These are phyloP conservation scores for Backusella australiensis DNA, from an alignment of 192 early-diverging fungal genomes.

Conservation along the genomic window DNA sequence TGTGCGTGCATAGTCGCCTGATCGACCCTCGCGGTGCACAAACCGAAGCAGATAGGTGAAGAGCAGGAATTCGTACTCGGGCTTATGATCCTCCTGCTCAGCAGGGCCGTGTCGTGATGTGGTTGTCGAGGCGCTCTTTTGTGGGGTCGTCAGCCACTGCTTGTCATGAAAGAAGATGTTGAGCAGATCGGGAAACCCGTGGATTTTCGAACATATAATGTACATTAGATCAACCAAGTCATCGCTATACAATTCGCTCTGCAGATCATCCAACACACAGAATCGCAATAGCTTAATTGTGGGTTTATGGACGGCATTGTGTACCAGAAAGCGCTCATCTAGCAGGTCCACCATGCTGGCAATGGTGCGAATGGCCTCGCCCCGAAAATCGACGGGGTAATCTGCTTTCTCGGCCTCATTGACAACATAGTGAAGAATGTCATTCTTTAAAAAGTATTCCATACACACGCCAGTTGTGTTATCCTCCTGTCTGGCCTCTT, in stretches of 20 bases:
- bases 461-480: conserved; percentile 79
- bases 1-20: conserved; percentile 84
- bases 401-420: conserved; percentile 70
- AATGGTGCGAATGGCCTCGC: conserved; percentile 76
- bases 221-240: conserved; percentile 73
- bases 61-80: conserved; percentile 78
- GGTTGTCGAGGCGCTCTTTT: conserved; percentile 33
- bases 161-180: conserved; percentile 77
- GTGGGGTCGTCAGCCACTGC: conserved; percentile 58
- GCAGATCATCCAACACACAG: conserved; percentile 56
- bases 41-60: conserved; percentile 88
- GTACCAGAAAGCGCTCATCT: conserved; percentile 87
- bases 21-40: conserved; percentile 85
- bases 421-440: conserved; percentile 79
- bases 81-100: conserved; percentile 24
- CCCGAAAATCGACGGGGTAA: conserved; percentile 74
- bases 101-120: not conserved
- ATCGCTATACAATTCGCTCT: conserved; percentile 56
- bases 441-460: conserved; percentile 85
- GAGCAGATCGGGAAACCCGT: conserved; percentile 67
- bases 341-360: conserved; percentile 80
- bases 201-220: conserved; percentile 77
- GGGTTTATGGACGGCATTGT: conserved; percentile 87
- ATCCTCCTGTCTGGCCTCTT: conserved; percentile 75
- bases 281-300: conserved; percentile 71